A percentile compares a stretch with the other conserved stretches of the same genome.
These are phyloP conservation scores for Aspergillus sp. DNA, from an alignment of 2,329 filamentous ascomycete species.

Conservation along the genomic window DNA sequence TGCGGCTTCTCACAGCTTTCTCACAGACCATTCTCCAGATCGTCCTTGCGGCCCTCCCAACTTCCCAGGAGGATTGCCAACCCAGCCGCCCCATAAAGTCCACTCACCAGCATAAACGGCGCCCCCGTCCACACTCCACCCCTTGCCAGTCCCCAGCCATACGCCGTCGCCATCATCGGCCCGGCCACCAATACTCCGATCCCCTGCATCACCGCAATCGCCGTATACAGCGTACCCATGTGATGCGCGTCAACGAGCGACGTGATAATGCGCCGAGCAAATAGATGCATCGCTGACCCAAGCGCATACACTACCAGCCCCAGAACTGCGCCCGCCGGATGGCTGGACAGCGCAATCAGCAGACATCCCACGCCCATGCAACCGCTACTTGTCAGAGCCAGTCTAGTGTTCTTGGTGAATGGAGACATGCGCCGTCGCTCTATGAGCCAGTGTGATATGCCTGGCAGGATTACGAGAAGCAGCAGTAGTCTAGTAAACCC, in stretches of 20 bases:
- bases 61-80: not conserved
- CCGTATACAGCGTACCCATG: constrained; percentile 33
- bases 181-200: constrained; percentile 27
- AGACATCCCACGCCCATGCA: not conserved
- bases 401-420: not conserved
- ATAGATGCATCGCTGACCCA: constrained; percentile 26
- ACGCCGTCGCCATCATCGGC: constrained; percentile 12
- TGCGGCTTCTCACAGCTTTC: not conserved
- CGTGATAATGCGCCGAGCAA: constrained; percentile 30
- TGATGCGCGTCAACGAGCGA: constrained; percentile 28
- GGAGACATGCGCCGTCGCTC: not conserved
- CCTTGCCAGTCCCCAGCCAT: not conserved
- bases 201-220: constrained; percentile 26
- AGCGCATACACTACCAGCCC: constrained; percentile 27
- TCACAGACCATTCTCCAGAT: not conserved
- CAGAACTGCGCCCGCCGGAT: constrained; percentile 15
- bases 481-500: not conserved
- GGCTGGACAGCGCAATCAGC: not conserved
- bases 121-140: not conserved
- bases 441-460: not conserved
- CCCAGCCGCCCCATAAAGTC: not conserved
- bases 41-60: not conserved
- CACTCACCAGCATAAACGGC: not conserved
- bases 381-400: not conserved
- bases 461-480: not conserved